A percentile compares a stretch with the other conserved stretches of the same genome.
phyloP scores from a whole-genome alignment of 257 asterid species.

The Fraxinus americana region DNA sequence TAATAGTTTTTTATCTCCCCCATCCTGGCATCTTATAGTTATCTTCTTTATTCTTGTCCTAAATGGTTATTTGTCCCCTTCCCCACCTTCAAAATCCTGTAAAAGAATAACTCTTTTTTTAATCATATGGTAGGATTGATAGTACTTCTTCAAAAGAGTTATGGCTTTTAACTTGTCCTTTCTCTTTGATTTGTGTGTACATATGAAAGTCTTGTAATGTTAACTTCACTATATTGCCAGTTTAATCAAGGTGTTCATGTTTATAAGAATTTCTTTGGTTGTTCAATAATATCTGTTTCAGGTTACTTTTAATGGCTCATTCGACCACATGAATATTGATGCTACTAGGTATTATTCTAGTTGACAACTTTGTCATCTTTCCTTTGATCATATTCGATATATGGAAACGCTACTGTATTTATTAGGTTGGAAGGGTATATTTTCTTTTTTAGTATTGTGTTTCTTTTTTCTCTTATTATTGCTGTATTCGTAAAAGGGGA shows the following conservation, averaged over 20 bases:
- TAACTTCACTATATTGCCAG: constrained; percentile 13
- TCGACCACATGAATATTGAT: constrained; percentile 96
- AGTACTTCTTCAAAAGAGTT: background rate
- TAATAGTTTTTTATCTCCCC: background rate
- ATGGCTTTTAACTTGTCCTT: background rate
- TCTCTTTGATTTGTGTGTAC: background rate
- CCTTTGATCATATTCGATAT: constrained; percentile 21
- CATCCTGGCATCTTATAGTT: background rate
- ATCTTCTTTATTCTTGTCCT: background rate
- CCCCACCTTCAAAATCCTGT: background rate
- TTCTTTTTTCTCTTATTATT: constrained; percentile 6
- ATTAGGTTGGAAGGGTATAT: constrained; percentile 7
- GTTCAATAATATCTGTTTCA: constrained; percentile 34
- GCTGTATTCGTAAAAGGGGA: background rate
- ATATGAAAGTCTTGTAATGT: background rate
- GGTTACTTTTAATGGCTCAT: constrained; percentile 97
- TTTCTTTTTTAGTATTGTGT: background rate
- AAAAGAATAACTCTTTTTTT: background rate
- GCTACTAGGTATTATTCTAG: constrained; percentile 75
- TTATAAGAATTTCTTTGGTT: constrained; percentile 18
- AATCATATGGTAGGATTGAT: background rate
- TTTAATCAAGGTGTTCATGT: constrained; percentile 17
- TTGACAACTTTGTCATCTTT: constrained; percentile 16
- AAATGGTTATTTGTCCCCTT: constrained; percentile 15
- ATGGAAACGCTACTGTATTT: constrained; percentile 3